phyloP scores from a whole-genome alignment of 2,329 filamentous ascomycete species.

The Stachybotrys echinatus region DNA sequence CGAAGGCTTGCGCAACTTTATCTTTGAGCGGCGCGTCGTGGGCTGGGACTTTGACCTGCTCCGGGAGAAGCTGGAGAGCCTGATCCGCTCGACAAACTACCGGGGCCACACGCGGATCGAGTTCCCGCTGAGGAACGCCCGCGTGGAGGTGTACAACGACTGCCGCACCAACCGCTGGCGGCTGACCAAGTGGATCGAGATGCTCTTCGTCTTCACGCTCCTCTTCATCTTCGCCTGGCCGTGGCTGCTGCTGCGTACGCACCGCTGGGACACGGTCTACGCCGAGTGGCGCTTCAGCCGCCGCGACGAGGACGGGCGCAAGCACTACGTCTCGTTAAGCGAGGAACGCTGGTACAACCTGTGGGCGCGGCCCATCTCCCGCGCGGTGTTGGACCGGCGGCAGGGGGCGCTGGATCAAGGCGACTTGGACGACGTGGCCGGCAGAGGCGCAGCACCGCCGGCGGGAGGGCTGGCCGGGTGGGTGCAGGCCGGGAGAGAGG shows the following conservation, averaged over 20 bases:
- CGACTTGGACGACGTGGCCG: slow-evolving; percentile 42
- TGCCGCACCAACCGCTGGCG: slow-evolving; percentile 61
- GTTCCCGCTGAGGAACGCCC: slow-evolving; percentile 53
- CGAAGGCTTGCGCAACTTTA: slow-evolving; percentile 52
- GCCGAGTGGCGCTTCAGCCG: slow-evolving; percentile 48
- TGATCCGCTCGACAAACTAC: slow-evolving; percentile 63
- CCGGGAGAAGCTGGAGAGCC: slow-evolving; percentile 42
- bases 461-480: slow-evolving; percentile 37
- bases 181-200: slow-evolving; percentile 55
- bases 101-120: slow-evolving; percentile 53
- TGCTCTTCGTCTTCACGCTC: slow-evolving; percentile 62
- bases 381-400: slow-evolving; percentile 52
- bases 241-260: slow-evolving; percentile 61
- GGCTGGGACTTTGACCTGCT: slow-evolving; percentile 57
- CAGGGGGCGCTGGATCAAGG: slow-evolving; percentile 51
- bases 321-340: slow-evolving; percentile 46
- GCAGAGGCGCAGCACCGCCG: slow-evolving; percentile 20
- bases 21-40: slow-evolving; percentile 44
- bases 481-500: slow-evolving; percentile 42
- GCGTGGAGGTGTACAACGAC: slow-evolving; percentile 59
- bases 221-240: slow-evolving; percentile 69
- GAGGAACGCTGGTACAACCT: slow-evolving; percentile 58
- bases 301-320: slow-evolving; percentile 23
- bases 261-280: slow-evolving; percentile 58
- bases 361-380: slow-evolving; percentile 56